Percentiles rank a stretch among this genome's conserved stretches.
Evolutionary conservation across 352 stramenopile species (phyloP).

Genomic region (Pythium dissimile): DNA sequence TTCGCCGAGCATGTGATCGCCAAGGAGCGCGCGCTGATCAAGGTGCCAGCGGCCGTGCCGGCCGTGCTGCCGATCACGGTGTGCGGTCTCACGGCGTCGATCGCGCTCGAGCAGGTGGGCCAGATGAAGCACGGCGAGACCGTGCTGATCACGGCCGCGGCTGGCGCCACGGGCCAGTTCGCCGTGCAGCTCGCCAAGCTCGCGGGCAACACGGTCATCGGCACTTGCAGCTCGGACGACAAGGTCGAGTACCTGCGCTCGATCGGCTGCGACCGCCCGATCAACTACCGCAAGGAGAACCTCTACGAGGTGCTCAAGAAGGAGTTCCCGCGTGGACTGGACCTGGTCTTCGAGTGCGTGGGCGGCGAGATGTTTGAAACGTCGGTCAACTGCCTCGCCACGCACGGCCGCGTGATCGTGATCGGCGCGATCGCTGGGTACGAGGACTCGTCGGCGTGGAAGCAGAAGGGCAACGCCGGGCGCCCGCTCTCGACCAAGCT

Average conservation of each 20-base stretch:
- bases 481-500: slow-evolving; percentile 36
- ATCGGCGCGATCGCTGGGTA: slow-evolving; percentile 42
- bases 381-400: slow-evolving; percentile 30
- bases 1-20: slow-evolving; percentile 36
- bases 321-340: slow-evolving; percentile 40
- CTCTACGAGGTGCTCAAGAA: slow-evolving; percentile 41
- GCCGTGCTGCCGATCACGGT: slow-evolving; percentile 38
- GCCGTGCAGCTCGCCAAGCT: slow-evolving; percentile 72
- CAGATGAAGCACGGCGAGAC: slow-evolving; percentile 41
- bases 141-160: slow-evolving; percentile 39
- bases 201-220: slow-evolving; percentile 63
- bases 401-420: slow-evolving; percentile 36
- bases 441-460: slow-evolving; percentile 45
- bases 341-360: slow-evolving; percentile 47
- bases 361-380: slow-evolving; percentile 42
- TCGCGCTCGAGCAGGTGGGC: slow-evolving; percentile 41
- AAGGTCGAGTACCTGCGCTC: slow-evolving; percentile 70
- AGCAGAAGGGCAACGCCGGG: slow-evolving; percentile 32
- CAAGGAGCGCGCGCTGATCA: slow-evolving; percentile 30
- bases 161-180: slow-evolving; percentile 65
- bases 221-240: slow-evolving; percentile 63
- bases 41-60: slow-evolving; percentile 18
- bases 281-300: slow-evolving; percentile 76
- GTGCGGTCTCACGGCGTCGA: slow-evolving; percentile 36
- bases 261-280: slow-evolving; percentile 52